Conservation (phyloP, 1,284 basidiomycete species). For the Nidula niveotomentosa region DNA sequence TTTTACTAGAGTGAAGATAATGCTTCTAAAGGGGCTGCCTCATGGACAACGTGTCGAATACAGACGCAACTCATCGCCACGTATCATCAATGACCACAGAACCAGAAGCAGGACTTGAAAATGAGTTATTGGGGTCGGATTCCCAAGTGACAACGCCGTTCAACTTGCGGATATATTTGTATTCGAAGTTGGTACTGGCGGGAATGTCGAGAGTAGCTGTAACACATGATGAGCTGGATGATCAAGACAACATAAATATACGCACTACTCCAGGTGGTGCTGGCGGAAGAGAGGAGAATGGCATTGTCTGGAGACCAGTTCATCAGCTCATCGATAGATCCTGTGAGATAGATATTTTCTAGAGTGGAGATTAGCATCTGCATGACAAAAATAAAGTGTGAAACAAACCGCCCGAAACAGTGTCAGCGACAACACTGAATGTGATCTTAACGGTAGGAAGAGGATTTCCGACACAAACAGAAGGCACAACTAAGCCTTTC, state of each 20-base stretch:
- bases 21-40: too few species aligned
- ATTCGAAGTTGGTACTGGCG: slow-evolving; percentile 31
- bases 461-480: slow-evolving; percentile 22
- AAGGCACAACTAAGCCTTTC: slow-evolving; percentile 48
- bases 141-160: slow-evolving; percentile 62
- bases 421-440: slow-evolving; percentile 66
- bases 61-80: too few species aligned
- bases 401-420: slow-evolving; percentile 44
- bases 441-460: slow-evolving; percentile 50
- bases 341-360: slow-evolving; percentile 76
- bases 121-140: slow-evolving; percentile 53
- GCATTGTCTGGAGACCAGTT: slow-evolving; percentile 67
- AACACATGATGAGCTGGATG: slow-evolving; percentile 3
- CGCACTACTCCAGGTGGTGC: slow-evolving; percentile 72
- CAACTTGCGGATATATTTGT: slow-evolving; percentile 61
- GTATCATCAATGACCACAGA: slow-evolving; percentile 33
- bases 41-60: too few species aligned
- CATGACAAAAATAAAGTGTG: background rate
- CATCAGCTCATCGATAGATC: slow-evolving; percentile 55
- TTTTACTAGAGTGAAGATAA: too few species aligned
- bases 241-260: slow-evolving; percentile 8
- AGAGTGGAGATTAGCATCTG: background rate
- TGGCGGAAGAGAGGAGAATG: slow-evolving; percentile 49
- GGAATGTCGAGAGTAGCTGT: slow-evolving; percentile 33
- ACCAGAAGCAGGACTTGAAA: slow-evolving; percentile 41